A percentile compares a stretch with the other conserved stretches of the same genome.
These are phyloP conservation scores for Sclerotinia nivalis DNA, from an alignment of 2,329 filamentous ascomycete genomes.

Conservation along the genomic window DNA sequence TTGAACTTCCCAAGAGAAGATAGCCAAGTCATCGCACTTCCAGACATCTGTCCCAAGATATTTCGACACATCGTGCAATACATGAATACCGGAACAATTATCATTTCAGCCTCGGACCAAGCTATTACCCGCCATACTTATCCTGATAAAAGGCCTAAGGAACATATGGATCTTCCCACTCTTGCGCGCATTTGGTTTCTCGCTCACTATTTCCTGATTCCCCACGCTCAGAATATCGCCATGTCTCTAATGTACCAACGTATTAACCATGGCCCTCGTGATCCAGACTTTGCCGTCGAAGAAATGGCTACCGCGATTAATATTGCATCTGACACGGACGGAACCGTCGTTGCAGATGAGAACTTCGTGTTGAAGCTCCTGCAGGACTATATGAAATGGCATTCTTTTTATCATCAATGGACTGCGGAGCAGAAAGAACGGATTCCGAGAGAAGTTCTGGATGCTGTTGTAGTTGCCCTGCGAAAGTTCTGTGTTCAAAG, in stretches of 20 bases:
- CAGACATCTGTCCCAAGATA: not conserved
- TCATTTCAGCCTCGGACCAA: not conserved
- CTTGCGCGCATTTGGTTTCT: not conserved
- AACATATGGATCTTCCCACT: not conserved
- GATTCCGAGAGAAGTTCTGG: not conserved
- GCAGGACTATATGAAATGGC: not conserved
- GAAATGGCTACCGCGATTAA: not conserved
- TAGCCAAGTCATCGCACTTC: not conserved
- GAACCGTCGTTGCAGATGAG: not conserved
- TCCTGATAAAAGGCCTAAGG: too few species aligned
- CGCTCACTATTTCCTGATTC: not conserved
- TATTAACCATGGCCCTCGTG: not conserved
- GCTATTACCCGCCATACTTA: not conserved
- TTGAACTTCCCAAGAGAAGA: not conserved
- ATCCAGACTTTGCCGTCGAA: not conserved
- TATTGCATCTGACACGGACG: not conserved
- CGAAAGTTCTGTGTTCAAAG: not conserved
- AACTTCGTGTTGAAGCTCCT: not conserved
- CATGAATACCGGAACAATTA: not conserved
- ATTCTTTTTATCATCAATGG: not conserved
- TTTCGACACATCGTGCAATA: constrained; percentile 7
- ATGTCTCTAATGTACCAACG: not conserved
- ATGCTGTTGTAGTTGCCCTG: not conserved
- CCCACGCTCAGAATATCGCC: not conserved
- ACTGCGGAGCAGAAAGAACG: not conserved